phyloP scores from a whole-genome alignment of 257 asterid genomes.

The Cordia subcordata region DNA sequence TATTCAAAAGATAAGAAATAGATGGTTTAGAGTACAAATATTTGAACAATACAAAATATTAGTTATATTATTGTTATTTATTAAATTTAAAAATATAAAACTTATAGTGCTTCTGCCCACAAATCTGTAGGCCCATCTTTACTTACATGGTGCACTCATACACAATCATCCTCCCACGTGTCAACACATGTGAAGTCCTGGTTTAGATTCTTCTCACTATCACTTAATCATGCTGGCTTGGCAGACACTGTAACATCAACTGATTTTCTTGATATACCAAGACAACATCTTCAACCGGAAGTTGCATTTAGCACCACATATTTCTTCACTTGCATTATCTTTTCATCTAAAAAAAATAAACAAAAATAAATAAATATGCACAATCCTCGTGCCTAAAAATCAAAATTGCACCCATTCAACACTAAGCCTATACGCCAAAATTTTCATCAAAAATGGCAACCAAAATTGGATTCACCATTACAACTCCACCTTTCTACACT shows the following conservation, averaged over 20 bases:
- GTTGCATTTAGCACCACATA: slow-evolving; percentile 65
- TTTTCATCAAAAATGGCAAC: slow-evolving; percentile 60
- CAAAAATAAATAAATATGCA: slow-evolving; percentile 22
- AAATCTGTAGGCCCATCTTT: no score
- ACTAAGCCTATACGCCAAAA: not conserved
- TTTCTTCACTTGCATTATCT: slow-evolving; percentile 59
- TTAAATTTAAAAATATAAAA: no score
- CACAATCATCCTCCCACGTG: no score
- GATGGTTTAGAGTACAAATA: no score
- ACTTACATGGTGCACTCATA: no score
- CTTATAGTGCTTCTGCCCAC: no score
- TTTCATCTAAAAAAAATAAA: no score
- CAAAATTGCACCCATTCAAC: slow-evolving; percentile 33
- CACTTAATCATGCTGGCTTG: slow-evolving; percentile 5
- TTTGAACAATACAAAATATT: no score
- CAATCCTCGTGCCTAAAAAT: slow-evolving; percentile 16
- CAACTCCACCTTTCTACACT: slow-evolving; percentile 36
- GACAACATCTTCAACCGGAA: slow-evolving; percentile 5
- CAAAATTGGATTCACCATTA: slow-evolving; percentile 39
- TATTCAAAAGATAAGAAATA: no score
- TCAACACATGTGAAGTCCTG: no score
- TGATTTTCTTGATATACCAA: slow-evolving; percentile 17
- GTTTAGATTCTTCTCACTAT: no score
- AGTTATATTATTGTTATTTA: no score
- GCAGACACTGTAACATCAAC: slow-evolving; percentile 18